phyloP scores from a whole-genome alignment of 2,329 filamentous ascomycete species.

The Hypoxylon sp. region DNA sequence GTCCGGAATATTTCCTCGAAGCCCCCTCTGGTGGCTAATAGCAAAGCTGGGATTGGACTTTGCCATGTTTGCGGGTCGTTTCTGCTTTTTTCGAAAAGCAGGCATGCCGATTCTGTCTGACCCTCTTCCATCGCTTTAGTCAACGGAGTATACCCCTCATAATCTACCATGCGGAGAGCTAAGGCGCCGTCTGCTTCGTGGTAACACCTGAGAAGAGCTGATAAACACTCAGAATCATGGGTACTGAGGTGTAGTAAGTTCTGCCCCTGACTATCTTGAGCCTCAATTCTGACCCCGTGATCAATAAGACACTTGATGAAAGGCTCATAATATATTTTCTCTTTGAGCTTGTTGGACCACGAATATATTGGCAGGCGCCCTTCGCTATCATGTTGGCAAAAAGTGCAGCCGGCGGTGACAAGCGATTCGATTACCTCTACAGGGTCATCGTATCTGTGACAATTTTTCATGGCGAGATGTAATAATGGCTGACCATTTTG shows the following conservation, averaged over 20 bases:
- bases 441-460: not conserved
- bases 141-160: constrained; percentile 10
- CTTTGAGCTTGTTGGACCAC: not conserved
- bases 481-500: not conserved
- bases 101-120: not conserved
- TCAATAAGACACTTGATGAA: not conserved
- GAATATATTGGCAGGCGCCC: not conserved
- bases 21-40: not conserved
- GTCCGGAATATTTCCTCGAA: not conserved
- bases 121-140: not conserved
- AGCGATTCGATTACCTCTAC: not conserved
- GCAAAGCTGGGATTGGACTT: constrained; percentile 7
- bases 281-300: not conserved
- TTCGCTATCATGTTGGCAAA: not conserved
- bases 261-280: not conserved
- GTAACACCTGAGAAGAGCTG: not conserved
- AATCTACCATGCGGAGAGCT: constrained; percentile 7
- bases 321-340: not conserved
- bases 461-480: not conserved
- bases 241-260: constrained; percentile 13
- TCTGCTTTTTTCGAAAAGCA: constrained; percentile 7
- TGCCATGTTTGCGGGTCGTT: constrained; percentile 7
- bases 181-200: not conserved
- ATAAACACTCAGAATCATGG: not conserved
- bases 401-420: constrained; percentile 8